Conservation (phyloP, 306 rosid species). For the Sphenostylis stenocarpa region DNA sequence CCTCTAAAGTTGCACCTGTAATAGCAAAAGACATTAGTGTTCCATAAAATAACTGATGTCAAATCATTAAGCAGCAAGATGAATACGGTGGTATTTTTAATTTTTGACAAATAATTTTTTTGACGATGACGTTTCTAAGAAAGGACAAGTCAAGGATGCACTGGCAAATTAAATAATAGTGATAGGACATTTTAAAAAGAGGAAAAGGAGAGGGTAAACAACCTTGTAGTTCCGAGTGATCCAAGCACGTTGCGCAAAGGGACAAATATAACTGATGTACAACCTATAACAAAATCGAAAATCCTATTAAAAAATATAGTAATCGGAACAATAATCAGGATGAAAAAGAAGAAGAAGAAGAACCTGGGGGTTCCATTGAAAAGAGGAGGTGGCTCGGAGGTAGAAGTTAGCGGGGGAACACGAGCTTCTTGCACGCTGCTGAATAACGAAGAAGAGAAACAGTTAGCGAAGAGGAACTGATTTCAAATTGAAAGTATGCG, state of each 20-base stretch:
- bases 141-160: background rate
- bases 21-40: background rate
- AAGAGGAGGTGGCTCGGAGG: slow-evolving; percentile 60
- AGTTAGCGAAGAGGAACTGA: background rate
- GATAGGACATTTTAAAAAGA: background rate
- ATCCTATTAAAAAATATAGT: background rate
- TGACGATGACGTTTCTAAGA: background rate
- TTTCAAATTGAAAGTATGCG: background rate
- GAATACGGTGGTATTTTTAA: background rate
- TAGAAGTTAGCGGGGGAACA: slow-evolving; percentile 48
- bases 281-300: slow-evolving; percentile 36
- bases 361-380: slow-evolving; percentile 75
- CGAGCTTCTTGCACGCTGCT: slow-evolving; percentile 26
- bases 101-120: background rate
- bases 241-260: slow-evolving; percentile 80
- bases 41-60: background rate
- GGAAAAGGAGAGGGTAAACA: background rate
- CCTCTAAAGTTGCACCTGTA: background rate
- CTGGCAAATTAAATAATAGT: background rate
- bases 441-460: background rate
- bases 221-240: slow-evolving; percentile 81
- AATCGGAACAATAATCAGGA: background rate
- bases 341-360: background rate
- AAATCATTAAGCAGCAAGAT: background rate
- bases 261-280: slow-evolving; percentile 52